Evolutionary conservation across 495 filamentous ascomycete genomes (phyloP).

Genomic region (Lepraria neglecta): DNA sequence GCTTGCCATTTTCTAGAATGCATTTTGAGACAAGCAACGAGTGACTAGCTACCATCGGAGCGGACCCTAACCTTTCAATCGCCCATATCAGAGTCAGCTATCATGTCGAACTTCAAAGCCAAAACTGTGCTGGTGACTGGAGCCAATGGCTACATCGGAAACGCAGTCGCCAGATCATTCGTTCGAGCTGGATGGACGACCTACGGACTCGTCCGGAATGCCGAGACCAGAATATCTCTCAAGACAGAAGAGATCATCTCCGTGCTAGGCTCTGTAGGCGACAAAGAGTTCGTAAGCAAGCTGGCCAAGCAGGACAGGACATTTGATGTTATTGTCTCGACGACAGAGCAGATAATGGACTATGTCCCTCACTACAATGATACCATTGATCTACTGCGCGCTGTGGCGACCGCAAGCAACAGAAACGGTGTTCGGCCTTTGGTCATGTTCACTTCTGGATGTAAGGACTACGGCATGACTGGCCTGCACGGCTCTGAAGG

Average conservation of each 20-base stretch:
- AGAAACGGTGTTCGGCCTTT: conserved; percentile 30
- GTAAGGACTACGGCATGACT: conserved; percentile 42
- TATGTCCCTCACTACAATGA: conserved; percentile 34
- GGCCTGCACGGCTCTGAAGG: conserved; percentile 27
- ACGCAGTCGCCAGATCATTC: conserved; percentile 38
- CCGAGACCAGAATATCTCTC: conserved; percentile 24
- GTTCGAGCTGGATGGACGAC: conserved; percentile 36
- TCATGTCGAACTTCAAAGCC: neutral
- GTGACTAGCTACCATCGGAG: too few relatives aligned
- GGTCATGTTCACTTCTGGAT: conserved; percentile 38
- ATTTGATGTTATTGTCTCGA: conserved; percentile 36
- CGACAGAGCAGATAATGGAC: conserved; percentile 34
- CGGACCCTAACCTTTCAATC: too few relatives aligned
- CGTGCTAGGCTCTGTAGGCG: conserved; percentile 30
- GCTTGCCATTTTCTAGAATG: too few relatives aligned
- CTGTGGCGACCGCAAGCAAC: conserved; percentile 20
- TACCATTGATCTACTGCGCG: conserved; percentile 25
- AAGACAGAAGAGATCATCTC: conserved; percentile 34
- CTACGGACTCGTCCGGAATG: conserved; percentile 36
- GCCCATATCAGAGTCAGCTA: neutral
- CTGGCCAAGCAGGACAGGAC: conserved; percentile 12
- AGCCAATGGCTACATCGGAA: conserved; percentile 41
- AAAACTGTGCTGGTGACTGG: conserved; percentile 36
- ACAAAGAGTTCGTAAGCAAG: conserved; percentile 20
- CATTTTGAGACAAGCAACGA: too few relatives aligned